Conservation (phyloP, 2,329 filamentous ascomycete genomes). For the Cladophialophora exuberans region DNA sequence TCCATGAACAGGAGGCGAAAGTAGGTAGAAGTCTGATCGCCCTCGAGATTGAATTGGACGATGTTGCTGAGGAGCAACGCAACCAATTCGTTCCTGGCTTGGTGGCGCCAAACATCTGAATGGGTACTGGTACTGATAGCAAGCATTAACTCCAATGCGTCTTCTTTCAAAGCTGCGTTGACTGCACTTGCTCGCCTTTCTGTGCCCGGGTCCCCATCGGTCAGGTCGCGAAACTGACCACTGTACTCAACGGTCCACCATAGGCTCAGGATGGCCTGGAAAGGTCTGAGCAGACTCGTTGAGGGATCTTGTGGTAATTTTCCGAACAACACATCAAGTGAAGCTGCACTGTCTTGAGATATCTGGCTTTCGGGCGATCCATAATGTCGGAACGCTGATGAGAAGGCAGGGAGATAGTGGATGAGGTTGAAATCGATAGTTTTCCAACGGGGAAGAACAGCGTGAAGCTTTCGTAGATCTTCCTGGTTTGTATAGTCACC, state of each 20-base stretch:
- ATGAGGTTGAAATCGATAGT: constrained; percentile 75
- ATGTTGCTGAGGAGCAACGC: constrained; percentile 82
- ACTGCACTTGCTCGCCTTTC: constrained; percentile 73
- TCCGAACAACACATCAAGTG: constrained; percentile 59
- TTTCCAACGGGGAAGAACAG: constrained; percentile 63
- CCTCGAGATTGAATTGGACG: constrained; percentile 67
- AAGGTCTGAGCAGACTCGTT: constrained; percentile 59
- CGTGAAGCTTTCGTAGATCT: constrained; percentile 75
- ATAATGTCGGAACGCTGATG: constrained; percentile 75
- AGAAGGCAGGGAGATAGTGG: constrained; percentile 80
- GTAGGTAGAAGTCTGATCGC: constrained; percentile 67
- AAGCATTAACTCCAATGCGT: constrained; percentile 89
- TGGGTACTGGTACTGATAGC: constrained; percentile 81
- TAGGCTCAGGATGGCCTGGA: constrained; percentile 76
- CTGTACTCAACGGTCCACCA: constrained; percentile 96
- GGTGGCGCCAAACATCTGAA: constrained; percentile 82
- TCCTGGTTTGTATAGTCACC: constrained; percentile 69
- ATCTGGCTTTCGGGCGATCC: constrained; percentile 57
- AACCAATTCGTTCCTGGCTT: constrained; percentile 79
- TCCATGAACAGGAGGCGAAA: constrained; percentile 76
- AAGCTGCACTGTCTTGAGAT: constrained; percentile 32
- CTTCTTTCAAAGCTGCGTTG: constrained; percentile 77
- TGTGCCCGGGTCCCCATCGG: constrained; percentile 53
- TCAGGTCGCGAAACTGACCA: constrained; percentile 79
- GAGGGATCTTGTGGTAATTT: constrained; percentile 46